phyloP scores from a whole-genome alignment of 352 stramenopile species.

The Pythium oligandrum region DNA sequence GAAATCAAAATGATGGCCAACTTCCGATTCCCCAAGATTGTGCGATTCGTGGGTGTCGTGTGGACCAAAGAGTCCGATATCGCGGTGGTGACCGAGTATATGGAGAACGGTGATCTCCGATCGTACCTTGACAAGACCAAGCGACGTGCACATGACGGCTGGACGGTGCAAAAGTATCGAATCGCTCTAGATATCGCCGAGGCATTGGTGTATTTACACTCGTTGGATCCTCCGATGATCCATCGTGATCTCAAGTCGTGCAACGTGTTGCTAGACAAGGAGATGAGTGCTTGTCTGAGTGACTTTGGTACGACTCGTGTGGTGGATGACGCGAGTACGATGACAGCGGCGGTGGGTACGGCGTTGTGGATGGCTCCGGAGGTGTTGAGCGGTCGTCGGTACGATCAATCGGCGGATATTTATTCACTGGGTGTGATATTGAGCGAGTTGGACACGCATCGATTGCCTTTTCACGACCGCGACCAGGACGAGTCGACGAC shows the following conservation, averaged over 20 bases:
- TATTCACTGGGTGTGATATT: constrained; percentile 75
- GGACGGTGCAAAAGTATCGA: constrained; percentile 44
- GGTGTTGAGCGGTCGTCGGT: constrained; percentile 43
- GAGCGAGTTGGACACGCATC: constrained; percentile 62
- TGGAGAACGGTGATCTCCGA: constrained; percentile 62
- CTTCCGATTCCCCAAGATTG: constrained; percentile 44
- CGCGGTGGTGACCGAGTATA: constrained; percentile 68
- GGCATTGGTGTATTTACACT: constrained; percentile 28
- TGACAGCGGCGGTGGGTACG: constrained; percentile 9
- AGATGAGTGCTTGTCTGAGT: constrained; percentile 23
- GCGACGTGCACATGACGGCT: constrained; percentile 25
- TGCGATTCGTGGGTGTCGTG: constrained; percentile 73
- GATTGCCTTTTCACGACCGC: constrained; percentile 52
- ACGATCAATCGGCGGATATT: constrained; percentile 49
- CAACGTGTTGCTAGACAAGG: constrained; percentile 29
- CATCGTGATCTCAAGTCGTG: constrained; percentile 29
- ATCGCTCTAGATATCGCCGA: constrained; percentile 26
- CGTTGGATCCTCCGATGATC: constrained; percentile 17
- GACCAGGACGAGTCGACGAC: no score
- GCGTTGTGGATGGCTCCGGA: constrained; percentile 61
- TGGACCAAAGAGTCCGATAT: constrained; percentile 53
- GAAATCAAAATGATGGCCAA: no score
- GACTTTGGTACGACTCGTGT: constrained; percentile 21
- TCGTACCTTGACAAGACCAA: constrained; percentile 36
- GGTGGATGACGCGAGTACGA: constrained; percentile 12